phyloP scores from a whole-genome alignment of 2,329 filamentous ascomycete species.

The Pseudopithomyces maydicus region DNA sequence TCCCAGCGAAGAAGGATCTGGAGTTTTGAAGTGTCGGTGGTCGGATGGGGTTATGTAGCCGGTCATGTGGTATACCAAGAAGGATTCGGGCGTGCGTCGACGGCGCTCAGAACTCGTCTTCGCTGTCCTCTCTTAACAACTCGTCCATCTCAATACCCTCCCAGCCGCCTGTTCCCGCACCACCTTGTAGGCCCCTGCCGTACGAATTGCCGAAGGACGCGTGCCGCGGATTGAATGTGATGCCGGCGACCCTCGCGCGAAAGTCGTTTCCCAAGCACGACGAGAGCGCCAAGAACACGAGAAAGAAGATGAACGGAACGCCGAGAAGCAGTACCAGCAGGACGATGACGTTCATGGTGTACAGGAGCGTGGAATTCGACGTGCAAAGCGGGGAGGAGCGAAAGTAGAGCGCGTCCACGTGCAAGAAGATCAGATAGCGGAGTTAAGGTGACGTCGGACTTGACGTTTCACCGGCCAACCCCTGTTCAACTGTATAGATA shows the following conservation, averaged over 20 bases:
- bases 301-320: conserved; percentile 42
- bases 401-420: conserved; percentile 22
- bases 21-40: conserved; percentile 62
- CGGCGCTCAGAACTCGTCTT: conserved; percentile 25
- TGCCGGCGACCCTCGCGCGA: conserved; percentile 50
- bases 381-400: conserved; percentile 6
- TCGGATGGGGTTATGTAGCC: not conserved
- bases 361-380: not conserved
- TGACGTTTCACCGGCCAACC: not conserved
- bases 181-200: conserved; percentile 59
- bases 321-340: conserved; percentile 40
- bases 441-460: conserved; percentile 2
- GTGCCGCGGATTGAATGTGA: conserved; percentile 49
- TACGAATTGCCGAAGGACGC: conserved; percentile 61
- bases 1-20: conserved; percentile 61
- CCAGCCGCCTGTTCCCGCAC: conserved; percentile 59
- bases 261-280: conserved; percentile 61
- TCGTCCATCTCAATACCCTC: conserved; percentile 68
- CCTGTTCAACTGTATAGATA: not conserved
- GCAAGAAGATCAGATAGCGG: conserved; percentile 11
- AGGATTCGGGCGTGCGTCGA: not conserved
- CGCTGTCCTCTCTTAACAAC: conserved; percentile 55
- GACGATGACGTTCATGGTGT: conserved; percentile 40
- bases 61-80: not conserved
- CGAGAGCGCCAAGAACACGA: conserved; percentile 59